Conservation (phyloP, 345 rosid species). For the Leavenworthia alabamica region DNA sequence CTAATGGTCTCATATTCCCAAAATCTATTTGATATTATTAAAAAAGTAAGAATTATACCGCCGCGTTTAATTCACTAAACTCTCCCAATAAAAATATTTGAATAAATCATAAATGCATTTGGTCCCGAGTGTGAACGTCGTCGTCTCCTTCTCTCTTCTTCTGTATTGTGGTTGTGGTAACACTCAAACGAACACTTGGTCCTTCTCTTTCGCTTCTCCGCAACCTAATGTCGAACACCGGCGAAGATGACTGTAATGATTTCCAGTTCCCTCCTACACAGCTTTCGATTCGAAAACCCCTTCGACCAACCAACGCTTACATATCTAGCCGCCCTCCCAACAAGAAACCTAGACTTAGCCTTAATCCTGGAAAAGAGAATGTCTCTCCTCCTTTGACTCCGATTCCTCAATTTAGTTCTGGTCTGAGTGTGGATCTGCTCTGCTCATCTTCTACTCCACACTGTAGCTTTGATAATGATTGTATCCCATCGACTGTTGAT, state of each 20-base stretch:
- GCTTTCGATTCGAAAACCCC: slow-evolving; percentile 24
- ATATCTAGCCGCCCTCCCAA: slow-evolving; percentile 29
- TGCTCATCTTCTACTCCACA: slow-evolving; percentile 24
- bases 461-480: slow-evolving; percentile 66
- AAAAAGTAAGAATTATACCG: not conserved
- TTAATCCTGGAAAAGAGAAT: slow-evolving; percentile 49
- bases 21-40: not conserved
- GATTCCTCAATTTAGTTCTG: not conserved
- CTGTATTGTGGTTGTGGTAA: not conserved
- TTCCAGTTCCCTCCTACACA: slow-evolving; percentile 49
- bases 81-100: not conserved
- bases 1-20: not conserved
- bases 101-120: not conserved
- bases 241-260: slow-evolving; percentile 47
- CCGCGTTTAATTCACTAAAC: not conserved
- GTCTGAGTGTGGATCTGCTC: not conserved
- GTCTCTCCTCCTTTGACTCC: not conserved
- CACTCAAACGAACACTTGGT: not conserved
- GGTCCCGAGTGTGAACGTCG: not conserved
- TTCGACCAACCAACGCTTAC: slow-evolving; percentile 24
- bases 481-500: slow-evolving; percentile 57
- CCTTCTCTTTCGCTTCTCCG: slow-evolving; percentile 9
- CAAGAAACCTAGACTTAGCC: slow-evolving; percentile 34
- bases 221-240: slow-evolving; percentile 1
- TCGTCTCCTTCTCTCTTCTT: not conserved